Percentiles rank a stretch among this genome's conserved stretches.
phyloP scores from a whole-genome alignment of 257 asterid genomes.

The Dorcoceras hygrometricum region DNA sequence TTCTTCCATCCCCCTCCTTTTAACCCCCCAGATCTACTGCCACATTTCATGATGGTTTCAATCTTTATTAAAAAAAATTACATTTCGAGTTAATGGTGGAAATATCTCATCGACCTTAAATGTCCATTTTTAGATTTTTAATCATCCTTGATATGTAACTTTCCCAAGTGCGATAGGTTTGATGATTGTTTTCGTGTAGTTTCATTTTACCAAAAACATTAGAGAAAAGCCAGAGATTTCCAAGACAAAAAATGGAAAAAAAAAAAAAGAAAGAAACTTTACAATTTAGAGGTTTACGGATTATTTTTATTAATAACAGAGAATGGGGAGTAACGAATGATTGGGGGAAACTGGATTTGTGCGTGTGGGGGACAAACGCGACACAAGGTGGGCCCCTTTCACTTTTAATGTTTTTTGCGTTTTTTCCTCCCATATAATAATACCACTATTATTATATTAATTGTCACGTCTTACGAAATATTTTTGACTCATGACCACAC shows the following conservation, averaged over 20 bases:
- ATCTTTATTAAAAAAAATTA: no score
- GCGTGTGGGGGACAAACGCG: constrained; percentile 35
- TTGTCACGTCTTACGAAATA: background rate
- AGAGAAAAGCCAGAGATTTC: background rate
- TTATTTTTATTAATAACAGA: background rate
- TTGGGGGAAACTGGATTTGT: constrained; percentile 39
- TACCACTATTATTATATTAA: background rate
- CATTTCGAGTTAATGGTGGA: no score
- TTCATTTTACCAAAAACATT: no score
- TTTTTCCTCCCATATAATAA: background rate
- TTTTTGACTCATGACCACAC: background rate
- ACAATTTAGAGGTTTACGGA: background rate
- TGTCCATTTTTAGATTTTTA: no score
- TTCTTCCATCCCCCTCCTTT: constrained; percentile 14
- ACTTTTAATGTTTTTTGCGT: background rate
- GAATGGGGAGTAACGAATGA: constrained; percentile 27
- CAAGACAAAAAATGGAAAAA: background rate
- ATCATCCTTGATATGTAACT: no score
- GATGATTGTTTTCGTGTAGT: no score
- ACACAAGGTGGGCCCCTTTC: constrained; percentile 32
- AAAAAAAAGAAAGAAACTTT: no score
- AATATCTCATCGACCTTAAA: no score
- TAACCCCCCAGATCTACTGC: background rate
- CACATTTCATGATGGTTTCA: no score
- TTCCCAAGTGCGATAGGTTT: no score